Conservation (phyloP, 2,329 filamentous ascomycete genomes). For the Fonsecaea nubica region DNA sequence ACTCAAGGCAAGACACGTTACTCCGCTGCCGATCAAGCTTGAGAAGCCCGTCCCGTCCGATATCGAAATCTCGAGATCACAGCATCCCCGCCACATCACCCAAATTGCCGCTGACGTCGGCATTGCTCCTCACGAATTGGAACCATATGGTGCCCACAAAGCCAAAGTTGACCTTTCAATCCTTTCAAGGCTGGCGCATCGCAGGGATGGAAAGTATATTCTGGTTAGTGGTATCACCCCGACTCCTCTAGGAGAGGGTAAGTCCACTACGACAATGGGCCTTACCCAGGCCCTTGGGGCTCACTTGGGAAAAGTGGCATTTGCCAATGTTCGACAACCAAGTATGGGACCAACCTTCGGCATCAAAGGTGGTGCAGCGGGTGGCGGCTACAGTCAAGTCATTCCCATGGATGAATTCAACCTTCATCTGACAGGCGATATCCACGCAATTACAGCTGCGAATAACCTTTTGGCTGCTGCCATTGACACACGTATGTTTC, state of each 20-base stretch:
- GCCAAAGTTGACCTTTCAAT: constrained; percentile 88
- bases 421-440: constrained; percentile 94
- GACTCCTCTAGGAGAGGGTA: constrained; percentile 94
- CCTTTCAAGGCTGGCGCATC: constrained; percentile 82
- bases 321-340: constrained; percentile 96
- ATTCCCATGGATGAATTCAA: constrained; percentile 99
- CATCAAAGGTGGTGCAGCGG: constrained; percentile 97
- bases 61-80: constrained; percentile 86
- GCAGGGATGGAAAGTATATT: constrained; percentile 86
- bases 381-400: constrained; percentile 97
- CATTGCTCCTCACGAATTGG: constrained; percentile 84
- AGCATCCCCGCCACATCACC: constrained; percentile 91
- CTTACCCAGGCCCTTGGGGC: constrained; percentile 90
- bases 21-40: constrained; percentile 82
- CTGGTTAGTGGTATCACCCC: constrained; percentile 95
- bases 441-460: constrained; percentile 94
- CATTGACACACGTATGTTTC: constrained; percentile 97
- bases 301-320: constrained; percentile 84
- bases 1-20: constrained; percentile 79
- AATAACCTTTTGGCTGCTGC: constrained; percentile 97
- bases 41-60: constrained; percentile 88
- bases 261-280: constrained; percentile 97
- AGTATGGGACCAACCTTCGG: constrained; percentile 98
- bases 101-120: constrained; percentile 84
- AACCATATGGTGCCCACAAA: constrained; percentile 94